Conservation (phyloP, 129 eudicot species). For the Daucus carota region DNA sequence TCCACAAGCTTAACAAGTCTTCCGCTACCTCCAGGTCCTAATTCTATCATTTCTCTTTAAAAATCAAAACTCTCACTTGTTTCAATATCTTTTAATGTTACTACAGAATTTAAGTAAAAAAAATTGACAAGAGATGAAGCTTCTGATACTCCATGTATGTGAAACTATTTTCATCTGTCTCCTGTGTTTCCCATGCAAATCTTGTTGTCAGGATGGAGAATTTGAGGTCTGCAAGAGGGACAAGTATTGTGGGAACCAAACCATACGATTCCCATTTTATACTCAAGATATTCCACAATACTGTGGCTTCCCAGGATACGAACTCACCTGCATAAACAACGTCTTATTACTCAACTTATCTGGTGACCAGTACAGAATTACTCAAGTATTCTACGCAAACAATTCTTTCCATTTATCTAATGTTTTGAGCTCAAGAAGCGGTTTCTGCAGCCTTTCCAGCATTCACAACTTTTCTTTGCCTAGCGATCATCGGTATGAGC, state of each 20-base stretch:
- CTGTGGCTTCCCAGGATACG: constrained; percentile 35
- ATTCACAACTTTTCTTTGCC: constrained; percentile 13
- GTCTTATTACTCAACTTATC: constrained; percentile 13
- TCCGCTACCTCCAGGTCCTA: too few species aligned
- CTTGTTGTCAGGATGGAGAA: constrained; percentile 10
- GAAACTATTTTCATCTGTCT: too few species aligned
- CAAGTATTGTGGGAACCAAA: constrained; percentile 22
- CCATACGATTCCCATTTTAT: constrained; percentile 29
- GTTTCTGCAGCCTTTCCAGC: constrained; percentile 5
- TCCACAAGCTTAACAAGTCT: too few species aligned
- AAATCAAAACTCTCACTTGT: too few species aligned
- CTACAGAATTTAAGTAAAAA: too few species aligned
- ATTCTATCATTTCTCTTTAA: too few species aligned
- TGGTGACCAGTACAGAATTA: constrained; percentile 15
- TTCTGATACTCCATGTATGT: too few species aligned
- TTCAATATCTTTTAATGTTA: too few species aligned
- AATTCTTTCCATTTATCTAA: constrained; percentile 10
- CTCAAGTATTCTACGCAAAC: constrained; percentile 11
- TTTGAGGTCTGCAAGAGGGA: constrained; percentile 21
- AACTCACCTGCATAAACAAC: constrained; percentile 14
- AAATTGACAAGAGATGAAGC: too few species aligned
- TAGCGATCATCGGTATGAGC: background rate
- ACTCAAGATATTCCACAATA: constrained; percentile 2
- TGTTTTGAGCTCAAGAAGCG: background rate
- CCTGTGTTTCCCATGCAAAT: constrained; percentile 6